Conservation (phyloP, 2,329 filamentous ascomycete genomes). For the Diplodia mutila region DNA sequence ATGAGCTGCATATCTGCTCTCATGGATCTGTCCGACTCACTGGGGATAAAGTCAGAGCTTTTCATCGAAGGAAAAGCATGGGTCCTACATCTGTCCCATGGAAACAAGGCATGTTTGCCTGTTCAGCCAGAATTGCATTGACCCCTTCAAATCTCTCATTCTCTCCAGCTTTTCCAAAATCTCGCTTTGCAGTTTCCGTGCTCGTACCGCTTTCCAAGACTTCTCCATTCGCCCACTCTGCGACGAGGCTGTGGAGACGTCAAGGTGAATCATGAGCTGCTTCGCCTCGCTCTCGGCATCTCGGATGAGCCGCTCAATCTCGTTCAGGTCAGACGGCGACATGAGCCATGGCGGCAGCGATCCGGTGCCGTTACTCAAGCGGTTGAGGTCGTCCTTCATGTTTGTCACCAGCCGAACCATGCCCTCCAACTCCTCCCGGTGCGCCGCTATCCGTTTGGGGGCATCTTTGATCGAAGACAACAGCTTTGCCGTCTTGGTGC, state of each 20-base stretch:
- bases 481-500: neutral
- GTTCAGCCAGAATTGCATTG: neutral
- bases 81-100: neutral
- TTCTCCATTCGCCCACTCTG: neutral
- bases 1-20: neutral
- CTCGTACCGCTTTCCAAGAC: neutral
- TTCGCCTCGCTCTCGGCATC: neutral
- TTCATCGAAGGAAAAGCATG: accelerated
- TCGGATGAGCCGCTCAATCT: neutral
- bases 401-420: neutral
- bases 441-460: neutral
- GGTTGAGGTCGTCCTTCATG: neutral
- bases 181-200: neutral
- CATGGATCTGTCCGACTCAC: neutral
- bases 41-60: neutral
- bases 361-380: neutral
- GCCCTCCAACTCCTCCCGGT: neutral
- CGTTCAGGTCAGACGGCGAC: neutral
- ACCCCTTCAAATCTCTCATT: neutral
- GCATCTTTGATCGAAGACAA: neutral
- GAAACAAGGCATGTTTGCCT: neutral
- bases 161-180: neutral
- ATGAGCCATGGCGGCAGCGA: neutral
- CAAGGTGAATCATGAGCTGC: neutral
- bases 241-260: neutral